These are phyloP conservation scores for Starmerella geochares DNA, from an alignment of 805 yeast species.

Conservation along the genomic window DNA sequence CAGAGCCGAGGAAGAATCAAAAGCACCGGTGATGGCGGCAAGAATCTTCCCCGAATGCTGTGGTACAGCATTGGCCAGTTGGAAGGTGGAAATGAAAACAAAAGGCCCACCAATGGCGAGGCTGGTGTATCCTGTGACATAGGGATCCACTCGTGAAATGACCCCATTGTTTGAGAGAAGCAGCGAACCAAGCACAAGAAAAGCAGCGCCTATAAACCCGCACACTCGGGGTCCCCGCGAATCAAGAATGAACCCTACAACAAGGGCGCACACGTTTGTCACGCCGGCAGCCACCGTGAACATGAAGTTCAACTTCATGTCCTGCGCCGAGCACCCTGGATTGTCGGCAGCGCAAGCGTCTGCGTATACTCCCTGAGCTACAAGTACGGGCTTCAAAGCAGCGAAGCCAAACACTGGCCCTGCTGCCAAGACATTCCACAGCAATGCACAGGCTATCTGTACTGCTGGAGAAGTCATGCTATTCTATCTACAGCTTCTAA, in stretches of 20 bases:
- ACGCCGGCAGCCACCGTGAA: slow-evolving; percentile 80
- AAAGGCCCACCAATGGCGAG: slow-evolving; percentile 91
- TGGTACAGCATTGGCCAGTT: slow-evolving; percentile 79
- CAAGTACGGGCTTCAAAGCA: slow-evolving; percentile 75
- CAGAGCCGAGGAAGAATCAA: slow-evolving; percentile 84
- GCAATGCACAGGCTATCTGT: slow-evolving; percentile 63
- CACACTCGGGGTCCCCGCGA: slow-evolving; percentile 68
- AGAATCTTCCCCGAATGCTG: slow-evolving; percentile 67
- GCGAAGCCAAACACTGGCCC: slow-evolving; percentile 96
- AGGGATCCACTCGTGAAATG: slow-evolving; percentile 46
- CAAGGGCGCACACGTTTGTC: slow-evolving; percentile 71
- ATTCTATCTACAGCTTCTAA: too few species aligned
- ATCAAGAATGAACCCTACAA: slow-evolving; percentile 75
- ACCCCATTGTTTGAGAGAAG: slow-evolving; percentile 36
- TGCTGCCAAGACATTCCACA: slow-evolving; percentile 84
- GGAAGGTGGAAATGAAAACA: slow-evolving; percentile 82
- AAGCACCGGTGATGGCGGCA: slow-evolving; percentile 85
- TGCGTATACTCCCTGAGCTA: slow-evolving; percentile 65
- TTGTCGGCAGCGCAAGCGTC: slow-evolving; percentile 40
- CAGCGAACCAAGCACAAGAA: slow-evolving; percentile 49
- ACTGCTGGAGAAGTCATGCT: neutral
- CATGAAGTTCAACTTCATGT: slow-evolving; percentile 66
- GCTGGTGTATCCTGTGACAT: slow-evolving; percentile 59
- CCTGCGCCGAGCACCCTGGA: slow-evolving; percentile 60
- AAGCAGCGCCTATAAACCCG: slow-evolving; percentile 59